Percentiles rank a stretch among this genome's conserved stretches.
Conservation (phyloP, 306 rosid genomes). For the Malus fusca region DNA sequence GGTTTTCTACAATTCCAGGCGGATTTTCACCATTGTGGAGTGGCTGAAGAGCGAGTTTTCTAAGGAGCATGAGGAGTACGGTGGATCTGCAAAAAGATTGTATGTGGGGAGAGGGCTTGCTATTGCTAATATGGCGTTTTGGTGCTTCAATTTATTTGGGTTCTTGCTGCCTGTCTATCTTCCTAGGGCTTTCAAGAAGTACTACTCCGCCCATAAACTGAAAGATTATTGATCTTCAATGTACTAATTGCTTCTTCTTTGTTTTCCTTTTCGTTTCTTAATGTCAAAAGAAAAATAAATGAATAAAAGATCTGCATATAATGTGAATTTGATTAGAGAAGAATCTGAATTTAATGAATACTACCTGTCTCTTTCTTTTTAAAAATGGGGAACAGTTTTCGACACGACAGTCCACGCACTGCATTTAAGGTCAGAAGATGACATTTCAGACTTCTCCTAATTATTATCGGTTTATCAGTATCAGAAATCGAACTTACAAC, state of each 20-base stretch:
- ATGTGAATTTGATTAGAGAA: neutral
- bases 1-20: constrained; percentile 57
- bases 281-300: neutral
- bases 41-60: constrained; percentile 73
- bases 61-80: constrained; percentile 25
- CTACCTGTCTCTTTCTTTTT: too few species aligned
- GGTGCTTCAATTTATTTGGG: constrained; percentile 90
- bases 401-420: too few species aligned
- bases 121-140: constrained; percentile 70
- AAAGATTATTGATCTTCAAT: constrained; percentile 13
- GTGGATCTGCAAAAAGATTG: constrained; percentile 47
- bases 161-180: constrained; percentile 85
- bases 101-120: constrained; percentile 66
- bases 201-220: constrained; percentile 40
- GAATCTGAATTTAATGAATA: too few species aligned
- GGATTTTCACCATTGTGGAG: constrained; percentile 61
- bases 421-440: too few species aligned
- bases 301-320: neutral
- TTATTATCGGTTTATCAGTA: accelerated
- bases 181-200: constrained; percentile 68
- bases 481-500: too few species aligned
- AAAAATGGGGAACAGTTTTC: too few species aligned
- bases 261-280: neutral
- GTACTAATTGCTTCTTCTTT: neutral
- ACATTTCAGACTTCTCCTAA: too few species aligned